Evolutionary conservation across 2,329 filamentous ascomycete species (phyloP).

Genomic region (Chaetothyriales sp.): DNA sequence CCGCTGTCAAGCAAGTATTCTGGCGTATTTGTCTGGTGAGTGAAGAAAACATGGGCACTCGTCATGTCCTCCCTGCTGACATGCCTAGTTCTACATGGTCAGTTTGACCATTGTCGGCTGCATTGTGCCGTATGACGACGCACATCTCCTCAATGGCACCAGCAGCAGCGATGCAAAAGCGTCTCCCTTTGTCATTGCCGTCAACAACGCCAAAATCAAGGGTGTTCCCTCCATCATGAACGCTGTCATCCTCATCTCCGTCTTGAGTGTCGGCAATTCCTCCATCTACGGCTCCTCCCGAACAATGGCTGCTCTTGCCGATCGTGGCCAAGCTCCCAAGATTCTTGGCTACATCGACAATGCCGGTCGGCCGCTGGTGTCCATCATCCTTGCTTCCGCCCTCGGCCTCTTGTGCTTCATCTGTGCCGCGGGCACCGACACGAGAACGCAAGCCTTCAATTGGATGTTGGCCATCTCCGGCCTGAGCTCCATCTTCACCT

Average conservation of each 20-base stretch:
- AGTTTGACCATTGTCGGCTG: constrained; percentile 33
- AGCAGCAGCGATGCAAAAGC: constrained; percentile 34
- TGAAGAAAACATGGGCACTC: constrained; percentile 5
- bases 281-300: constrained; percentile 44
- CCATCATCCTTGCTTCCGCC: constrained; percentile 25
- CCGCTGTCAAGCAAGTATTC: constrained; percentile 38
- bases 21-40: constrained; percentile 32
- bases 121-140: constrained; percentile 49
- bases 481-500: constrained; percentile 50
- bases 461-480: constrained; percentile 54
- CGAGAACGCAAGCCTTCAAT: constrained; percentile 41
- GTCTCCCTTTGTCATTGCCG: constrained; percentile 54
- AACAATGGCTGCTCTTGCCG: constrained; percentile 41
- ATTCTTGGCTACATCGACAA: constrained; percentile 33
- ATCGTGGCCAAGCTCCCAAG: constrained; percentile 31
- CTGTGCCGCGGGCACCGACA: constrained; percentile 21
- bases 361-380: constrained; percentile 30
- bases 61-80: not conserved
- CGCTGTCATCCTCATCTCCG: constrained; percentile 49
- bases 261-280: constrained; percentile 46
- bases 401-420: constrained; percentile 31
- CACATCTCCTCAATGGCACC: constrained; percentile 44
- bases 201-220: constrained; percentile 45
- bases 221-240: constrained; percentile 55
- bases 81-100: constrained; percentile 32